Percentiles rank a stretch among this genome's conserved stretches.
These are phyloP conservation scores for Penicillium taxi DNA, from an alignment of 495 filamentous ascomycete species.

Conservation along the genomic window DNA sequence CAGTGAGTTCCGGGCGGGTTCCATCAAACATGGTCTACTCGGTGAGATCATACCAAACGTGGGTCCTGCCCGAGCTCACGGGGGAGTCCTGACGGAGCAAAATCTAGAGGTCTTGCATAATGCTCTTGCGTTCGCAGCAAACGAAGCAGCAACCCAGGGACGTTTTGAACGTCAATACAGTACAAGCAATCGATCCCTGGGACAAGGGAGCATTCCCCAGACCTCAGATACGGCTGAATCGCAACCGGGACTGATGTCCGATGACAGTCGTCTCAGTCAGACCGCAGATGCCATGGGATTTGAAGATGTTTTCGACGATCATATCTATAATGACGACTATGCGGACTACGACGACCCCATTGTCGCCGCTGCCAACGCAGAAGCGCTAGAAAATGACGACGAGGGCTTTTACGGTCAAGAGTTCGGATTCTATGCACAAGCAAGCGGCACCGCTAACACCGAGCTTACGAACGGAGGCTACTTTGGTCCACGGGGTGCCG, in stretches of 20 bases:
- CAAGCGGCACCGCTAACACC: slow-evolving; percentile 37
- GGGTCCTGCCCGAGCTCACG: slow-evolving; percentile 25
- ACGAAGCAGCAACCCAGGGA: slow-evolving; percentile 61
- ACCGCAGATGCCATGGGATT: slow-evolving; percentile 25
- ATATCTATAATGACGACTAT: slow-evolving; percentile 49
- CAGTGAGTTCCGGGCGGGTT: slow-evolving; percentile 25
- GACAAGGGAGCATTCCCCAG: slow-evolving; percentile 27
- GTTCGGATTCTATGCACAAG: slow-evolving; percentile 88
- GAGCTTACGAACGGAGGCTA: slow-evolving; percentile 78
- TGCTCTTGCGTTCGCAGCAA: slow-evolving; percentile 71
- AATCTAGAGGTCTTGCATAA: slow-evolving; percentile 67
- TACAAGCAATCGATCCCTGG: slow-evolving; percentile 31
- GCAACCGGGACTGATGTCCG: slow-evolving; percentile 41
- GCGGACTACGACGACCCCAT: slow-evolving; percentile 75
- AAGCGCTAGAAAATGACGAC: slow-evolving; percentile 81
- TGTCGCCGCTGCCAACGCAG: slow-evolving; percentile 90
- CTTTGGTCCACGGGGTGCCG: slow-evolving; percentile 64
- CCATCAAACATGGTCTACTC: slow-evolving; percentile 22
- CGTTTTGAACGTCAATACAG: slow-evolving; percentile 54
- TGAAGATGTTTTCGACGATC: slow-evolving; percentile 48
- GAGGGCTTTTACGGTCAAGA: slow-evolving; percentile 94
- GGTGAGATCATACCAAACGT: slow-evolving; percentile 23
- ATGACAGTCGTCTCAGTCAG: slow-evolving; percentile 41
- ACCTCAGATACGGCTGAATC: slow-evolving; percentile 33
- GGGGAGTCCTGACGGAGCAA: slow-evolving; percentile 46